phyloP scores from a whole-genome alignment of 768 basidiomycete genomes.

The Boletellus ananas region DNA sequence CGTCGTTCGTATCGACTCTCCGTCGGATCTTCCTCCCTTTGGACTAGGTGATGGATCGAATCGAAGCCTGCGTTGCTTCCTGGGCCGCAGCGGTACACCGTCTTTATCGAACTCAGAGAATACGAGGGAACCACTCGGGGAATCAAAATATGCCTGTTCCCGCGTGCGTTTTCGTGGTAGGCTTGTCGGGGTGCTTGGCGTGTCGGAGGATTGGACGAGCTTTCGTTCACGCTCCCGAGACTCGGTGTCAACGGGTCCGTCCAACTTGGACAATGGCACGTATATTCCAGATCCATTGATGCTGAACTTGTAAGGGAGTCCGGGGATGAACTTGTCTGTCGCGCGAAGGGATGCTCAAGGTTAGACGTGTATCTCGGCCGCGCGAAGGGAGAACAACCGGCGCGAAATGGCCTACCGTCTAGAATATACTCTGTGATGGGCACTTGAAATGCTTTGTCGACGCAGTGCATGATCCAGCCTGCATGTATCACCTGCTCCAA shows the following conservation, averaged over 20 bases:
- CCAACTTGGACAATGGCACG: background rate
- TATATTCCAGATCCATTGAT: background rate
- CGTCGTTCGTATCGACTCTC: background rate
- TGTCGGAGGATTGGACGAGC: slow-evolving; percentile 8
- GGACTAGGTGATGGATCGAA: slow-evolving; percentile 25
- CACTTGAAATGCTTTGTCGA: slow-evolving; percentile 22
- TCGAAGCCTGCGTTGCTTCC: slow-evolving; percentile 26
- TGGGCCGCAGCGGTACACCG: slow-evolving; percentile 29
- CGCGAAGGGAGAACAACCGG: background rate
- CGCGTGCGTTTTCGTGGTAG: slow-evolving; percentile 25
- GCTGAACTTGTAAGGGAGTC: slow-evolving; percentile 18
- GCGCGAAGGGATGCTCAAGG: background rate
- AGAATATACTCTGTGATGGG: slow-evolving; percentile 28
- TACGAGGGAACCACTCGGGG: slow-evolving; percentile 24
- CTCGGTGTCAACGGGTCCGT: background rate
- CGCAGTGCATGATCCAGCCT: slow-evolving; percentile 30
- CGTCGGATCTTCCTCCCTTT: background rate
- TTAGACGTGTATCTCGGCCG: background rate
- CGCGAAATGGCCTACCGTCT: slow-evolving; percentile 24
- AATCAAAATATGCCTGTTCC: slow-evolving; percentile 28
- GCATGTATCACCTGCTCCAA: slow-evolving; percentile 27
- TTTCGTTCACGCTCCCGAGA: background rate
- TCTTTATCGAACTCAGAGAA: slow-evolving; percentile 29
- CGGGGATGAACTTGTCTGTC: slow-evolving; percentile 18
- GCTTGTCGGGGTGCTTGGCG: slow-evolving; percentile 25